A percentile compares a stretch with the other conserved stretches of the same genome.
These are phyloP conservation scores for Schwanniomyces vanrijiae DNA, from an alignment of 805 yeast species.

Conservation along the genomic window DNA sequence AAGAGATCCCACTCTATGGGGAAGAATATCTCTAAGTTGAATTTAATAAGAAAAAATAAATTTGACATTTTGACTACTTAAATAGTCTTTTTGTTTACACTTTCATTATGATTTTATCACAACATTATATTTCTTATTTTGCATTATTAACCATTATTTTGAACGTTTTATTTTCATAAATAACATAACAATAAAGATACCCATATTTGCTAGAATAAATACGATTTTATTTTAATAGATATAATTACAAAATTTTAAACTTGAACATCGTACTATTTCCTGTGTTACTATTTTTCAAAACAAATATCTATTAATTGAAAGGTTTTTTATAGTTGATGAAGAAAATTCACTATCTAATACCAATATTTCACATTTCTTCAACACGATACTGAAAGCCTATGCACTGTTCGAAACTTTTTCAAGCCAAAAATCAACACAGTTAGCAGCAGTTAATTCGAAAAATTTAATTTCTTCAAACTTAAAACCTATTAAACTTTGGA, in stretches of 20 bases:
- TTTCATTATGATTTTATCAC: background rate
- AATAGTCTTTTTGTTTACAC: background rate
- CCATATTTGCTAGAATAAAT: background rate
- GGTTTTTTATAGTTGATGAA: slow-evolving; percentile 55
- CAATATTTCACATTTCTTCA: slow-evolving; percentile 34
- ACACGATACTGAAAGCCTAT: slow-evolving; percentile 32
- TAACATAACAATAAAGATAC: background rate
- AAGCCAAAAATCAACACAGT: slow-evolving; percentile 33
- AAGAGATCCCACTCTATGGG: slow-evolving; percentile 40
- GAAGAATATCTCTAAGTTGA: slow-evolving; percentile 33
- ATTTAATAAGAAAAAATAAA: slow-evolving; percentile 31
- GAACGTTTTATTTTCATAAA: background rate
- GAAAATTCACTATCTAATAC: slow-evolving; percentile 54
- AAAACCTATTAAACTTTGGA: slow-evolving; percentile 33
- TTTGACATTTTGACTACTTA: slow-evolving; percentile 24
- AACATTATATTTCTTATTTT: background rate
- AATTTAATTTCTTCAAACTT: slow-evolving; percentile 35
- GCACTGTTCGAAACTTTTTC: slow-evolving; percentile 37
- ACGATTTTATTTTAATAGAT: background rate
- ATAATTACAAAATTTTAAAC: background rate
- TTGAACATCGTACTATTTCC: too few relatives aligned
- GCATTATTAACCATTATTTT: slow-evolving; percentile 1
- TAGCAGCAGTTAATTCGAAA: slow-evolving; percentile 38
- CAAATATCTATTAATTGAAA: slow-evolving; percentile 16
- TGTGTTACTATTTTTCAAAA: too few relatives aligned